These are phyloP conservation scores for Populus tomentosa DNA, from an alignment of 441 rosid genomes.

Conservation along the genomic window DNA sequence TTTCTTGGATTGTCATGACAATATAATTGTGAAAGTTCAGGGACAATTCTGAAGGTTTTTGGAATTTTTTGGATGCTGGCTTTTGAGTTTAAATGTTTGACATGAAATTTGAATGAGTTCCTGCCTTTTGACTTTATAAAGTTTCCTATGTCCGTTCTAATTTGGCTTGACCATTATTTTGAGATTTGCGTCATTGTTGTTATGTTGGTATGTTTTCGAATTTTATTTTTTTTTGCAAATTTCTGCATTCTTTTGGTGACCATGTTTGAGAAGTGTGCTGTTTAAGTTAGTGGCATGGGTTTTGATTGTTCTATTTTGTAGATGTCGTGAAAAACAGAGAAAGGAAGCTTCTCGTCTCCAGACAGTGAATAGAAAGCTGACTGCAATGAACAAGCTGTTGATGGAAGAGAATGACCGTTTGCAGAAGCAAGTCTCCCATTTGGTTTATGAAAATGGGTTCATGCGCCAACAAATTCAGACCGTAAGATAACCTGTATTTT, in stretches of 20 bases:
- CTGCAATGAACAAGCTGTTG: slow-evolving; percentile 88
- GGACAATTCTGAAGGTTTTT: background rate
- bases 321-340: slow-evolving; percentile 96
- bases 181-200: background rate
- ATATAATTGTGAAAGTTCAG: background rate
- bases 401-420: slow-evolving; percentile 97
- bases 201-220: background rate
- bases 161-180: background rate
- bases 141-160: background rate
- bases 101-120: background rate
- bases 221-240: background rate
- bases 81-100: background rate
- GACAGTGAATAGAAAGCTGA: slow-evolving; percentile 77
- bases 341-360: slow-evolving; percentile 92
- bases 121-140: background rate
- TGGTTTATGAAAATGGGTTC: slow-evolving; percentile 88
- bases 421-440: slow-evolving; percentile 93
- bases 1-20: background rate
- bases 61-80: background rate
- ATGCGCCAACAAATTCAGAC: slow-evolving; percentile 71
- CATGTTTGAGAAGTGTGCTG: background rate
- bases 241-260: background rate
- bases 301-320: slow-evolving; percentile 9
- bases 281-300: background rate
- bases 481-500: slow-evolving; percentile 23